These are phyloP conservation scores for Erysimum cheiranthoides DNA, from an alignment of 345 rosid species.

Conservation along the genomic window DNA sequence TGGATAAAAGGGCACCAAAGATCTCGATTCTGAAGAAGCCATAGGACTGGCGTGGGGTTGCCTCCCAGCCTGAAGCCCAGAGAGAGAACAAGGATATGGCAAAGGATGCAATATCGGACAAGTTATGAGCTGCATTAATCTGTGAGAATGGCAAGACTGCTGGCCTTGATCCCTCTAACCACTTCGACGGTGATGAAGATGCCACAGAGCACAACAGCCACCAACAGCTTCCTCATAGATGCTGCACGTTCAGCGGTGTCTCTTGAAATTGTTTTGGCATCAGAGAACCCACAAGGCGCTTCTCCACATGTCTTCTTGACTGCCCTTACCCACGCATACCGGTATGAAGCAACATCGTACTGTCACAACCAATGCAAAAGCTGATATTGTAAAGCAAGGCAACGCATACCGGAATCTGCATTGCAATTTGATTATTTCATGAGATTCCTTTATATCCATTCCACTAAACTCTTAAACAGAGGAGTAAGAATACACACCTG, in stretches of 20 bases:
- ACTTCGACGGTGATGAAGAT: slow-evolving; percentile 49
- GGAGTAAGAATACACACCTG: slow-evolving; percentile 50
- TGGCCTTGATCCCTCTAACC: slow-evolving; percentile 67
- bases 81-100: slow-evolving; percentile 65
- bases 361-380: slow-evolving; percentile 65
- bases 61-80: slow-evolving; percentile 76
- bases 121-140: slow-evolving; percentile 71
- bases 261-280: background rate
- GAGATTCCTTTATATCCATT: background rate
- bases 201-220: slow-evolving; percentile 5
- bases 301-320: background rate
- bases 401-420: slow-evolving; percentile 86
- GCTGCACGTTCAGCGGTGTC: slow-evolving; percentile 45
- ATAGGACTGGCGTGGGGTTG: slow-evolving; percentile 61
- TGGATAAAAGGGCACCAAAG: slow-evolving; percentile 65
- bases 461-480: background rate
- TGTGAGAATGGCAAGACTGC: slow-evolving; percentile 62
- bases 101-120: slow-evolving; percentile 71
- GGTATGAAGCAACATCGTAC: slow-evolving; percentile 62
- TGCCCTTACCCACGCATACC: background rate
- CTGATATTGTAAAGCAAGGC: slow-evolving; percentile 69
- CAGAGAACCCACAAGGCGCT: background rate
- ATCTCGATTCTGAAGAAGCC: slow-evolving; percentile 66
- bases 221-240: slow-evolving; percentile 28
- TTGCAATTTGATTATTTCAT: background rate